phyloP scores from a whole-genome alignment of 257 asterid genomes.

The Solanum ahanhuiri region DNA sequence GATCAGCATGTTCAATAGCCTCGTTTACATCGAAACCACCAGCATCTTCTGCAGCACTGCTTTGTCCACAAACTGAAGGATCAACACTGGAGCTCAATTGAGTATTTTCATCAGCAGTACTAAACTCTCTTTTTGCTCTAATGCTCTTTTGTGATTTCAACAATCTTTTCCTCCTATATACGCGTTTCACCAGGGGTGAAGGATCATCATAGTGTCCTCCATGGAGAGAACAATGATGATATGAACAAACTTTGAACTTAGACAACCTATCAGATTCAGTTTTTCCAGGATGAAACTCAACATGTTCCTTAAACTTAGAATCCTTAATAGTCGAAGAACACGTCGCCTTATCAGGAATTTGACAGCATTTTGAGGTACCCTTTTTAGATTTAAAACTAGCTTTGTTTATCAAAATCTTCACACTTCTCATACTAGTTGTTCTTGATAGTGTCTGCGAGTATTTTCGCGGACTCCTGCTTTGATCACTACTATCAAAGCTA shows the following conservation, averaged over 20 bases:
- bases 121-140: slow-evolving; percentile 14
- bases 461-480: slow-evolving; percentile 5
- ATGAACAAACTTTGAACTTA: slow-evolving; percentile 47
- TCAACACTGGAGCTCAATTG: slow-evolving; percentile 11
- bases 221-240: slow-evolving; percentile 85
- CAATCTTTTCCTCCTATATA: slow-evolving; percentile 26
- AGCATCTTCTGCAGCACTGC: not conserved
- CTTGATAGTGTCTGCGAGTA: slow-evolving; percentile 17
- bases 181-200: slow-evolving; percentile 27
- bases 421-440: slow-evolving; percentile 12
- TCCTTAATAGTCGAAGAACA: slow-evolving; percentile 70
- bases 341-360: slow-evolving; percentile 45
- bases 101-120: not conserved
- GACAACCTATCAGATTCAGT: slow-evolving; percentile 32
- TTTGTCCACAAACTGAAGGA: slow-evolving; percentile 18
- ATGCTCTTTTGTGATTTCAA: slow-evolving; percentile 29
- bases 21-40: slow-evolving; percentile 4
- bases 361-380: slow-evolving; percentile 9
- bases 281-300: slow-evolving; percentile 23
- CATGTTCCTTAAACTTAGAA: slow-evolving; percentile 38
- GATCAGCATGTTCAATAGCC: slow-evolving; percentile 6
- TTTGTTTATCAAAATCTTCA: slow-evolving; percentile 1
- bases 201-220: slow-evolving; percentile 56
- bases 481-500: slow-evolving; percentile 23
- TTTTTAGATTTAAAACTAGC: slow-evolving; percentile 55